Percentiles rank a stretch among this genome's conserved stretches.
Conservation (phyloP, 306 rosid species). For the Lablab purpureus region DNA sequence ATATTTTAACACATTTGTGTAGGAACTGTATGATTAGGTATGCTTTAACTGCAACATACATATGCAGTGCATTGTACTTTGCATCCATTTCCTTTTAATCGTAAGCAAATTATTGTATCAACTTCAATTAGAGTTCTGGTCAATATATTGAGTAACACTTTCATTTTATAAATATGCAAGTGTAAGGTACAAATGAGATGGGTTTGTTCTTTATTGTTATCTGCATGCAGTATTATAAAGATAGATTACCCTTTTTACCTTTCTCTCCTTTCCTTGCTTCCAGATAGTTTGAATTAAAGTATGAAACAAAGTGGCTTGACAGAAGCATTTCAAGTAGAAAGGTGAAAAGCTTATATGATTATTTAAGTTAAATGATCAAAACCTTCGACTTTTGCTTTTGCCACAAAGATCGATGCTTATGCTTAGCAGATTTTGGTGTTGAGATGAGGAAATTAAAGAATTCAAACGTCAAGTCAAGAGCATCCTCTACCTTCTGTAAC, state of each 20-base stretch:
- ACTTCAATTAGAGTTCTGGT: constrained; percentile 27
- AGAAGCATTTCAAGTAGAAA: constrained; percentile 6
- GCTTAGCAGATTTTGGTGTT: constrained; percentile 21
- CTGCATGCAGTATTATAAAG: constrained; percentile 44
- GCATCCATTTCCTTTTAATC: background rate
- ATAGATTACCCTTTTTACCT: constrained; percentile 38
- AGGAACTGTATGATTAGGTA: constrained; percentile 30
- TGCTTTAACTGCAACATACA: constrained; percentile 16
- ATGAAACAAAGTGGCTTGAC: constrained; percentile 30
- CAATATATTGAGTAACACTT: constrained; percentile 11
- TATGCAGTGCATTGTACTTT: constrained; percentile 13
- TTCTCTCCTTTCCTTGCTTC: constrained; percentile 34
- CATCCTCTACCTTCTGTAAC: constrained; percentile 8
- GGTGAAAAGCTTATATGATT: constrained; percentile 31
- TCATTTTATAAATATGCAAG: background rate
- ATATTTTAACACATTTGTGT: background rate
- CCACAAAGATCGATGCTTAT: constrained; percentile 30
- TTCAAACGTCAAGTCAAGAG: constrained; percentile 11
- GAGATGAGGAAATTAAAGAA: constrained; percentile 35
- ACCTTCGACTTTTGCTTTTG: constrained; percentile 44
- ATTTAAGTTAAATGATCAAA: constrained; percentile 41
- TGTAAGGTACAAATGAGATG: background rate
- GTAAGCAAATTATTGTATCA: background rate
- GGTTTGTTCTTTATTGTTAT: background rate
- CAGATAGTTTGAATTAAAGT: constrained; percentile 54